Evolutionary conservation across 2,329 filamentous ascomycete species (phyloP), one percentile per base, ranked within the genome.

Genomic region (Alternaria infectoria): DNA sequence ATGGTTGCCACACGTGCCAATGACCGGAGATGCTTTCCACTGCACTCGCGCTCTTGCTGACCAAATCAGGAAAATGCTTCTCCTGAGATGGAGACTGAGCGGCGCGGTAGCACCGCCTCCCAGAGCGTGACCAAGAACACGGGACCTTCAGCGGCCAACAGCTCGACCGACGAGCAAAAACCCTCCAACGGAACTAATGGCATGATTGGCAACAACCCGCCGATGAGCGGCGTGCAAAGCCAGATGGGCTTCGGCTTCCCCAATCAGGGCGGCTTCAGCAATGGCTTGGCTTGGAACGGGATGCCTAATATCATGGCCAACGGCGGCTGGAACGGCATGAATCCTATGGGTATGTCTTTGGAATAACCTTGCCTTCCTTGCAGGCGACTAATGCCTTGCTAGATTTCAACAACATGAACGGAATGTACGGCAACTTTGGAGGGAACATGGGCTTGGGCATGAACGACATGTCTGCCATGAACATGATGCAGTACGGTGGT

Each of bases 351-450:
- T 97, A 88, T 78, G 92, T 85, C 43, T 54, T 54, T 32, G 44
- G 68, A 65, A 12, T 13, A 15, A 45, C 5, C 12, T 21, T 13
- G 81, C 65, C 52, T 11, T 6, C 13, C 43, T 6, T 58, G 10
- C 30, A 46, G 19, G 10, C 15, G 11, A 51, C 77, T 76, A 71
- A 75, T 51, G 15, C 6, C 9, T 17, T 10, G 6, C 3, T 17
- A 77, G 74, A 75, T 32, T 77, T 70, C 64, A 74, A 81, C 75
- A 73, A 89, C 77, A 94, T 96, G 91, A 75, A 74, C 57, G 84
- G 90, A 70, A 96, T 97, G 92, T 91, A 89, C 84, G 88, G 89
- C 84, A 89, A 89, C 84, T 93, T 91, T 80, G 87, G 88, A 83
- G 83, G 84, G 78, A 88, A 89, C 67, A 79, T 79, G 86, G 89